A percentile compares a stretch with the other conserved stretches of the same genome.
These are phyloP conservation scores for Aspergillus carlsbadensis DNA, from an alignment of 495 filamentous ascomycete species.

Conservation along the genomic window DNA sequence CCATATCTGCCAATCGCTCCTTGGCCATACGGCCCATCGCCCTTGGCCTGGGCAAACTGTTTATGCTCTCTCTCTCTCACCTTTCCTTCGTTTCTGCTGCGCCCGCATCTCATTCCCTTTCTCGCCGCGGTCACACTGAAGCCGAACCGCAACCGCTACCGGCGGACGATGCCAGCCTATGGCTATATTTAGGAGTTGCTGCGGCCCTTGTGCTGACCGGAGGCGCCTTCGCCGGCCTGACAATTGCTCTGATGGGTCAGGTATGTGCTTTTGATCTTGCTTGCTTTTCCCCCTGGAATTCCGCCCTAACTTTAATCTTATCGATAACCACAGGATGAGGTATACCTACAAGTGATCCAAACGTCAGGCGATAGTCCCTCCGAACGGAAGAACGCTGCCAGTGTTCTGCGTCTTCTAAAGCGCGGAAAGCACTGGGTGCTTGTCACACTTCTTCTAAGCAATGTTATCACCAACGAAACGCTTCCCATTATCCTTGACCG, in stretches of 20 bases:
- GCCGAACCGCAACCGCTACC: conserved; percentile 37
- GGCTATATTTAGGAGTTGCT: conserved; percentile 68
- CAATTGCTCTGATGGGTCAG: conserved; percentile 76
- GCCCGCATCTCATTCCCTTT: conserved; percentile 30
- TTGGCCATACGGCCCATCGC: conserved; percentile 43
- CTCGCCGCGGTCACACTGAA: conserved; percentile 14
- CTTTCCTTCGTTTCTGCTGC: conserved; percentile 46
- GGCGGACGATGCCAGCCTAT: conserved; percentile 57
- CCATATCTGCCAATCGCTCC: conserved; percentile 30
- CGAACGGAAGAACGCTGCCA: conserved; percentile 78
- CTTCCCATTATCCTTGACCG: conserved; percentile 93
- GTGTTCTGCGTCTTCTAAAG: conserved; percentile 76
- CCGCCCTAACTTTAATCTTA: neutral
- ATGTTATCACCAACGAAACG: conserved; percentile 98
- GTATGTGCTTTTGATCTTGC: conserved; percentile 12
- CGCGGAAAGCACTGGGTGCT: conserved; percentile 98
- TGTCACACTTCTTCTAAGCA: conserved; percentile 88
- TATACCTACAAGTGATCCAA: conserved; percentile 92
- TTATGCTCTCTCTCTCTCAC: conserved; percentile 45
- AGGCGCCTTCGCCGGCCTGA: conserved; percentile 94
- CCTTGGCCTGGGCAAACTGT: conserved; percentile 47
- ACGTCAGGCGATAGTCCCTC: conserved; percentile 70
- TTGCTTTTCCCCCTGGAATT: neutral
- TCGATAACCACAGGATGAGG: conserved; percentile 68
- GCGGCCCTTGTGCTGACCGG: conserved; percentile 77